phyloP scores from a whole-genome alignment of 371 early-diverging fungal genomes.

The Syncephalis plumigaleata region DNA sequence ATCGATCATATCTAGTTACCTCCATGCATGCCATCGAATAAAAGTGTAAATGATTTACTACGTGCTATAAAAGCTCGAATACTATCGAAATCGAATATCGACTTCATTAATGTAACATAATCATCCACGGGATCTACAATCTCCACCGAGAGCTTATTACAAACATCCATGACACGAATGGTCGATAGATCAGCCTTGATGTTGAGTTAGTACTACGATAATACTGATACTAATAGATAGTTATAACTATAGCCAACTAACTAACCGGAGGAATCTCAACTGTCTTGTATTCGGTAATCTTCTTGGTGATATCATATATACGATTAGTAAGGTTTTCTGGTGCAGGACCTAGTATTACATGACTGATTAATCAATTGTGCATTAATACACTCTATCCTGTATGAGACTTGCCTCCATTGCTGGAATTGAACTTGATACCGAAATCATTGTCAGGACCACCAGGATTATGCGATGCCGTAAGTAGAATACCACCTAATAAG shows the following conservation, averaged over 20 bases:
- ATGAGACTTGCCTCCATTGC: conserved; percentile 59
- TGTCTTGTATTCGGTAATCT: conserved; percentile 40
- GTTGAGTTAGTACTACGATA: not conserved
- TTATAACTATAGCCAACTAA: conserved; percentile 1
- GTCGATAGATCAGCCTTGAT: conserved; percentile 54
- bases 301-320: conserved; percentile 66
- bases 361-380: not conserved
- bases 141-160: conserved; percentile 52
- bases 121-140: conserved; percentile 79
- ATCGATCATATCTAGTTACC: conserved; percentile 12
- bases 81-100: conserved; percentile 75
- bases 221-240: not conserved
- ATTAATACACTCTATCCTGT: not conserved
- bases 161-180: conserved; percentile 36
- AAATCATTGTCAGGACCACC: conserved; percentile 96
- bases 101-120: conserved; percentile 74
- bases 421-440: conserved; percentile 93
- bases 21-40: conserved; percentile 94
- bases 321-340: conserved; percentile 84
- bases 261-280: conserved; percentile 51
- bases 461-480: conserved; percentile 96
- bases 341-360: conserved; percentile 52
- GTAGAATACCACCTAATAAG: conserved; percentile 69
- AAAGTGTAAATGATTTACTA: conserved; percentile 56
- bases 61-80: conserved; percentile 58